A percentile compares a stretch with the other conserved stretches of the same genome.
phyloP scores from a whole-genome alignment of 2,329 filamentous ascomycete genomes.

The Pyrenophora teres region DNA sequence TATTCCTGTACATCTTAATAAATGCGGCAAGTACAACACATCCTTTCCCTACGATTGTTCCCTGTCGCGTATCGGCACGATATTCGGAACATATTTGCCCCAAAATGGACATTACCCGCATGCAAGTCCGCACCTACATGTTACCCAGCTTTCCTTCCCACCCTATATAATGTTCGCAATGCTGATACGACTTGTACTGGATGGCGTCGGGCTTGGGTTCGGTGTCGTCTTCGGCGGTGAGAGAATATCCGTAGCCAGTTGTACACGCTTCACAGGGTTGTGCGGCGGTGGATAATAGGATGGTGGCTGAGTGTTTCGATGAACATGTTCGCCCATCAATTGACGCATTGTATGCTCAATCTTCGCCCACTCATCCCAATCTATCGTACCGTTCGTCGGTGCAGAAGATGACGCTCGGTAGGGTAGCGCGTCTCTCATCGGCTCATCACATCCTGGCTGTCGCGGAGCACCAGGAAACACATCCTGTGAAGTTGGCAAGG shows the following conservation, averaged over 20 bases:
- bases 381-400: slow-evolving; percentile 62
- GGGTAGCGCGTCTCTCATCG: slow-evolving; percentile 51
- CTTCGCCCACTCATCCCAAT: slow-evolving; percentile 82
- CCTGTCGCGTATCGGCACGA: no score
- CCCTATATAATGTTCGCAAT: slow-evolving; percentile 52
- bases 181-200: slow-evolving; percentile 52
- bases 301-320: slow-evolving; percentile 26
- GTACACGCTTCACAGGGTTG: slow-evolving; percentile 45
- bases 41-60: no score
- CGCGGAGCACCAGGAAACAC: slow-evolving; percentile 10
- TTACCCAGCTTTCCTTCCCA: background rate
- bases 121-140: background rate
- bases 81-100: no score
- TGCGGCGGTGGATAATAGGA: slow-evolving; percentile 47
- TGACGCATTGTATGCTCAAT: slow-evolving; percentile 67
- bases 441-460: slow-evolving; percentile 29
- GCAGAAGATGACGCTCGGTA: slow-evolving; percentile 57
- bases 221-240: slow-evolving; percentile 25
- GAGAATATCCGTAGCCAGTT: slow-evolving; percentile 35
- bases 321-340: slow-evolving; percentile 56
- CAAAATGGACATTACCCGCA: no score
- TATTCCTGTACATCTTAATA: background rate
- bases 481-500: slow-evolving; percentile 6
- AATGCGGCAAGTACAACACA: no score
- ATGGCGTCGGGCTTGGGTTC: slow-evolving; percentile 33